These are phyloP conservation scores for Aspergillus cavernicola DNA, from an alignment of 495 filamentous ascomycete genomes.

Conservation along the genomic window DNA sequence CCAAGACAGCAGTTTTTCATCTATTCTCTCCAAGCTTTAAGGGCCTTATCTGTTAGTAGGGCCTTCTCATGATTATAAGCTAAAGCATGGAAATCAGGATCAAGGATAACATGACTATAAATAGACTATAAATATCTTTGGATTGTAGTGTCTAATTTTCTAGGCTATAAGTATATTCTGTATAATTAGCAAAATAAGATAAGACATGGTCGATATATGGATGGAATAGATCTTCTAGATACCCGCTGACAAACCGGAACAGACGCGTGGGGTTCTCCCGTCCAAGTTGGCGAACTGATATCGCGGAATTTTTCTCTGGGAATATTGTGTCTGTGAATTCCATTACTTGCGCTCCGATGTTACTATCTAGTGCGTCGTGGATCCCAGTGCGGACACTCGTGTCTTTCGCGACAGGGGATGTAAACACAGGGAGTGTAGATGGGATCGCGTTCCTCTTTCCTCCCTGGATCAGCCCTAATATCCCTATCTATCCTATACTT, in stretches of 20 bases:
- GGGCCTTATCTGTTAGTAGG: too few relatives aligned
- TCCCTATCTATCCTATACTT: too few relatives aligned
- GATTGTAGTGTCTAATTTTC: too few relatives aligned
- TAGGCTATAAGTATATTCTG: too few relatives aligned
- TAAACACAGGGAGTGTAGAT: conserved; percentile 12
- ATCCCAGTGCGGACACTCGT: conserved; percentile 23
- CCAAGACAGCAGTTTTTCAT: too few relatives aligned
- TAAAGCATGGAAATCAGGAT: too few relatives aligned
- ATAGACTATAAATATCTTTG: too few relatives aligned
- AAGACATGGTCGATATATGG: conserved; percentile 21
- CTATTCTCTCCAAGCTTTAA: too few relatives aligned
- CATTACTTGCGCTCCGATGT: conserved; percentile 29
- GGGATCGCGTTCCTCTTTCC: conserved; percentile 10
- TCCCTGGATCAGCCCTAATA: too few relatives aligned
- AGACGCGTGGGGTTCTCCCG: conserved; percentile 24
- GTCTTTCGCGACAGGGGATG: conserved; percentile 18
- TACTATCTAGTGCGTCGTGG: conserved; percentile 27
- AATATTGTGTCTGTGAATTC: conserved; percentile 27
- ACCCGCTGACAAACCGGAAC: conserved; percentile 21
- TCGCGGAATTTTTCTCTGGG: conserved; percentile 21
- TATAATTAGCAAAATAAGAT: too few relatives aligned
- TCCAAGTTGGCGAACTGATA: conserved; percentile 18
- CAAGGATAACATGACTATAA: too few relatives aligned
- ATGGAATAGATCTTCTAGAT: conserved; percentile 25
- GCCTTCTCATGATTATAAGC: too few relatives aligned